Base-by-base conservation (phyloP, 225 moss, liverwort and hornwort genomes). In the Antitrichia curtipendula region DNA sequence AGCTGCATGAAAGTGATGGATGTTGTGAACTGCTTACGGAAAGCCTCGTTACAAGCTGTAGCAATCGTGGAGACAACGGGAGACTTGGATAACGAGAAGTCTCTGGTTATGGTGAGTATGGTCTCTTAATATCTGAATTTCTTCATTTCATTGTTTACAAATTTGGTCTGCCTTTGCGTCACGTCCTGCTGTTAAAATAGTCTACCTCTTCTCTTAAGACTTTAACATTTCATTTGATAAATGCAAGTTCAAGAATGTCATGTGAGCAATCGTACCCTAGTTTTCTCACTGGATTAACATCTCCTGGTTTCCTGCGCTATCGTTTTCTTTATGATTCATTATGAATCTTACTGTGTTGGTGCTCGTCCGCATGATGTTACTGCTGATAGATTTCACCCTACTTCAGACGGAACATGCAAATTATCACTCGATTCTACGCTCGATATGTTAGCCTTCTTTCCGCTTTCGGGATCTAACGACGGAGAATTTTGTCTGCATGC, bases 21-120 rank as follows among this genome's bases (percentile, higher is more conserved):
- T 64, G 96, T 97, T 32, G 94, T 96, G 58, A 97, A 94, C 38
- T 98, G 96, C 80, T 93, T 98, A 92, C 93, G 96, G 31, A 95
- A 94, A 72, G 81, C 77, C 9, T 93, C 95, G 19, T 91, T 97
- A 72, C 94, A 95, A 75, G 98, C 98, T 38, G 98, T 97, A 27
- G 97, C 98, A 82, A 95, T 98, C 43, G 98, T 98, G 82, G 94
- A 98, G 85, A 88, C 93, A 45, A 81, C 81, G 28, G 84, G 73
- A 45, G 91, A 85, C 34, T 73, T 71, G 73, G 92, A 94, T 82
- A 82, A 90, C n/a, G 93, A 95, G 21, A 89, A 88, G 43, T 87
- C 91, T 61, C 90, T 98, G 50, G 86, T 95, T 49, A 89, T 91
- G 90, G 97, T 97, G 52, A 91, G 95, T 87, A 24, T 73, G 16